A percentile compares a stretch with the other conserved stretches of the same genome.
These are phyloP conservation scores for Fennellomyces sp. DNA, from an alignment of 371 early-diverging fungal species.

Conservation along the genomic window DNA sequence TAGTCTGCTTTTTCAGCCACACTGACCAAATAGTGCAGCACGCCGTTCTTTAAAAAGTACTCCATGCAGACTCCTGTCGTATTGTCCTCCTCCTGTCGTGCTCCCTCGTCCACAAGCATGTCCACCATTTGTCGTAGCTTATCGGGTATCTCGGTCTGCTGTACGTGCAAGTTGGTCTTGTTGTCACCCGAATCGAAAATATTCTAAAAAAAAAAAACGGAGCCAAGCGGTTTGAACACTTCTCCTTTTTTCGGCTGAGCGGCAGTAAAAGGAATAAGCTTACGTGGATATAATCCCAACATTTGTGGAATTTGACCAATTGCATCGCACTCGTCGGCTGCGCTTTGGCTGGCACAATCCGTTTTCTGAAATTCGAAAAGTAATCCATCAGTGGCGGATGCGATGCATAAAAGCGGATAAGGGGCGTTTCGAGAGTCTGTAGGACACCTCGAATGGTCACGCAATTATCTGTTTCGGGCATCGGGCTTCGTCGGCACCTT, in stretches of 20 bases:
- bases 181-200: slow-evolving; percentile 54
- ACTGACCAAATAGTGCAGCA: slow-evolving; percentile 74
- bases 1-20: slow-evolving; percentile 73
- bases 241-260: neutral
- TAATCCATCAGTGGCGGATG: slow-evolving; percentile 46
- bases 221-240: neutral
- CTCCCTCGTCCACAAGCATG: slow-evolving; percentile 84
- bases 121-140: slow-evolving; percentile 80
- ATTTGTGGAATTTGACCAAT: slow-evolving; percentile 66
- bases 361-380: slow-evolving; percentile 57
- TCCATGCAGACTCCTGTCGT: slow-evolving; percentile 87
- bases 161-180: slow-evolving; percentile 52
- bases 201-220: slow-evolving; percentile 30
- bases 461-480: neutral
- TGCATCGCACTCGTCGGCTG: slow-evolving; percentile 60
- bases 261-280: slow-evolving; percentile 5
- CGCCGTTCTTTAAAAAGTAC: slow-evolving; percentile 76
- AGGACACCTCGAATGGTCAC: neutral
- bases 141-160: slow-evolving; percentile 74
- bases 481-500: neutral
- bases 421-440: neutral
- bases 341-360: slow-evolving; percentile 58
- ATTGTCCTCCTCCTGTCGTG: slow-evolving; percentile 52
- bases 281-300: slow-evolving; percentile 67
- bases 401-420: slow-evolving; percentile 1